A percentile compares a stretch with the other conserved stretches of the same genome.
Evolutionary conservation across 495 filamentous ascomycete genomes (phyloP).

Genomic region (Penicillium manginii): DNA sequence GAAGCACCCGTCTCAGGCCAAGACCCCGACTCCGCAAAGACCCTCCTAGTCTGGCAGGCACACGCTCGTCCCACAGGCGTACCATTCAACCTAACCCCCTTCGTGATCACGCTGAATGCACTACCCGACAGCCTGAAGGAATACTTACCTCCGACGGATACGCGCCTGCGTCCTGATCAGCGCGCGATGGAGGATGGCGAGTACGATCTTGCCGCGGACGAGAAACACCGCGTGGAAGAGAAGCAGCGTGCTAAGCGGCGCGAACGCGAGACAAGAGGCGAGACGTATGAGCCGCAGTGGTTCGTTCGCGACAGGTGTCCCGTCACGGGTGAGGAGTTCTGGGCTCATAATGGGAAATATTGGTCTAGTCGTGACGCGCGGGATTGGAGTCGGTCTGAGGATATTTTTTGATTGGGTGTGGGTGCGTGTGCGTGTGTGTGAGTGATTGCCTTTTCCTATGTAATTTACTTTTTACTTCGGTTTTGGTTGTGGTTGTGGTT

Average conservation of each 20-base stretch:
- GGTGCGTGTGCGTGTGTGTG: too few species aligned
- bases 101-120: conserved; percentile 91
- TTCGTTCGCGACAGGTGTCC: conserved; percentile 73
- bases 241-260: conserved; percentile 81
- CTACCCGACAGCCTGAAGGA: conserved; percentile 73
- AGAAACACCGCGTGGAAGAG: conserved; percentile 96
- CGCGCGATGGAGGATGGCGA: conserved; percentile 98
- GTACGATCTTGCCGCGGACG: conserved; percentile 87
- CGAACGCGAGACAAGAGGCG: conserved; percentile 72
- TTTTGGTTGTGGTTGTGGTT: too few species aligned
- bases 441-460: too few species aligned
- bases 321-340: conserved; percentile 86
- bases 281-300: conserved; percentile 85
- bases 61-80: conserved; percentile 79
- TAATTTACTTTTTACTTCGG: too few species aligned
- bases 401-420: conserved; percentile 61
- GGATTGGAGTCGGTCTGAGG: conserved; percentile 60
- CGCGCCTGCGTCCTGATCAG: conserved; percentile 88
- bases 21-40: conserved; percentile 60
- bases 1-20: conserved; percentile 68
- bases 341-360: conserved; percentile 86
- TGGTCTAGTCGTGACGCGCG: conserved; percentile 65
- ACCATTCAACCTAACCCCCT: conserved; percentile 96
- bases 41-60: conserved; percentile 90
- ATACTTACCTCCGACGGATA: conserved; percentile 88